Base-by-base conservation (phyloP, 176 grass and related monocot species). In the Aegilops tauschii region DNA sequence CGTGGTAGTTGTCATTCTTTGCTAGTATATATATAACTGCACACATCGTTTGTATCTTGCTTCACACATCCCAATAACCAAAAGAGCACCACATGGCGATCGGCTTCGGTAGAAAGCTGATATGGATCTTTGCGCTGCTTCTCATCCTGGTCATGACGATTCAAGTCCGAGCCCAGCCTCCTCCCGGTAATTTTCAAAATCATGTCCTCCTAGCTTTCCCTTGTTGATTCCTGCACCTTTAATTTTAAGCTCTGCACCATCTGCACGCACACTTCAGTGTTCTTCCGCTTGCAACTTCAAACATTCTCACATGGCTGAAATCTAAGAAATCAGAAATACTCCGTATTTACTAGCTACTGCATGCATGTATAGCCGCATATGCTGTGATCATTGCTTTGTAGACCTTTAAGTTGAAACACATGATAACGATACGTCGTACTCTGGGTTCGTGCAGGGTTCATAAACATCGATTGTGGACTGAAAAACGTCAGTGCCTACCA, bases 401-500 rank as follows among this genome's bases (percentile, higher is more conserved):
- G 16, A 28, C 12, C 17, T 30, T 17, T 7, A 76, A 76, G 13
- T 28, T 64, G 61, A 28, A 63, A 28, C 23, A 52, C 44, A 31
- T 4, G n/a, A 52, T 8, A 76, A 12, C 0, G 29, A 31, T 30
- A 25, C 2, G 21, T 42, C 45, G 47, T 50, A 8, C 61, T 64
- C 23, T 28, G 10, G 0, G 13, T 52, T 64, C 17, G 3, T 80
- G 84, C 12, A 83, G 80, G 32, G 42, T 83, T 71, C 25, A 6
- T 83, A 71, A 83, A 12, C 80, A 83, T 83, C 20, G 80, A 83
- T 23, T 83, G 80, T 23, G 66, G 80, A 69, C 8, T 5, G 20
- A 59, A 21, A 37, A 58, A 34, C 20, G 0, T 7, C 9, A 71
- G 29, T 21, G 12, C 10, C 13, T 71, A 83, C 20, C 1, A 9